These are phyloP conservation scores for Triangularia setosa DNA, from an alignment of 2,329 filamentous ascomycete species.

Conservation along the genomic window DNA sequence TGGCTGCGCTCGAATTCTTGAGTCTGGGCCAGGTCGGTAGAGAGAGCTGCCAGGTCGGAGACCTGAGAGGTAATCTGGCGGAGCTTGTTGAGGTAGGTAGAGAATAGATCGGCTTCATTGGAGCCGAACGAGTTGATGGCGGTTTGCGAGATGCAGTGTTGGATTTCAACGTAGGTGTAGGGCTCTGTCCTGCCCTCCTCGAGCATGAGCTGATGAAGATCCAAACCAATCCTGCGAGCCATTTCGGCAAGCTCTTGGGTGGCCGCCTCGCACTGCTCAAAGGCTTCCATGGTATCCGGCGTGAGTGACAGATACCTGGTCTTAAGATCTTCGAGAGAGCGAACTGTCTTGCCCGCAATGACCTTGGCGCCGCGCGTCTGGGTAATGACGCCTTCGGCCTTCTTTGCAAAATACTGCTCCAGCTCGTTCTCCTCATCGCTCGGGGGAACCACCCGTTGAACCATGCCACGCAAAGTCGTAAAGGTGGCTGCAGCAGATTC, in stretches of 20 bases:
- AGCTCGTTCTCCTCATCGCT: conserved; percentile 62
- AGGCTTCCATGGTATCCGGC: conserved; percentile 62
- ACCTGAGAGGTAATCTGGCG: conserved; percentile 61
- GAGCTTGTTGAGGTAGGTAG: conserved; percentile 63
- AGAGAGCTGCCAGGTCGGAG: conserved; percentile 66
- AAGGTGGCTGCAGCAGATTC: conserved; percentile 72
- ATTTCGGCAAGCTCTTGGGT: conserved; percentile 64
- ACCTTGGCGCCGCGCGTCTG: conserved; percentile 82
- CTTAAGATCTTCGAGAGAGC: conserved; percentile 73
- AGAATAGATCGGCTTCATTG: conserved; percentile 65
- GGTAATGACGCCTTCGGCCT: conserved; percentile 66
- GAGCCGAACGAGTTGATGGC: conserved; percentile 49
- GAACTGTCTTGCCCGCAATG: conserved; percentile 71
- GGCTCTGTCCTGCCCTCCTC: conserved; percentile 69
- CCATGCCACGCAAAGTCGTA: conserved; percentile 58
- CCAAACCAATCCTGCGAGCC: conserved; percentile 62
- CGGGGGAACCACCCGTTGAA: conserved; percentile 60
- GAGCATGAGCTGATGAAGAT: conserved; percentile 61
- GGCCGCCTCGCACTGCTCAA: conserved; percentile 64
- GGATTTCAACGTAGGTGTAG: conserved; percentile 63
- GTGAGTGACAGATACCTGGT: conserved; percentile 69
- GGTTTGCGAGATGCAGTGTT: conserved; percentile 57
- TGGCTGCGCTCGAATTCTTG: conserved; percentile 73
- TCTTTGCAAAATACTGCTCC: conserved; percentile 63
- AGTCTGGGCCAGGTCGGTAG: conserved; percentile 66